These are phyloP conservation scores for Pleurozium schreberi DNA, from an alignment of 225 moss, liverwort and hornwort species.

Conservation along the genomic window DNA sequence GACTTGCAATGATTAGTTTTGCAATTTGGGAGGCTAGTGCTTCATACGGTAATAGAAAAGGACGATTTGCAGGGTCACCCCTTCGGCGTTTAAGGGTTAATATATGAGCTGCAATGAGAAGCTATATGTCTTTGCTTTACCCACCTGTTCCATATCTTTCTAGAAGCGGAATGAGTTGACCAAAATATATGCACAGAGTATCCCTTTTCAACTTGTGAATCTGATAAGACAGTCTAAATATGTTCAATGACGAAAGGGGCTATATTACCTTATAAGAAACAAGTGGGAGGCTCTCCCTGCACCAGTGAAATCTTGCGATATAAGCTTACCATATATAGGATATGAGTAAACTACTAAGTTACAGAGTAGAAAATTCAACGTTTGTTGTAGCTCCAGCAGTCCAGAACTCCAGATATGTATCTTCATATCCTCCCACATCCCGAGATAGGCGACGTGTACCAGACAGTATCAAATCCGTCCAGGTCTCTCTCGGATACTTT, in stretches of 20 bases:
- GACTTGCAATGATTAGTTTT: too few relatives aligned
- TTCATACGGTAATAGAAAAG: too few relatives aligned
- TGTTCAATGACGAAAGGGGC: not conserved
- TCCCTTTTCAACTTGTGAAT: not conserved
- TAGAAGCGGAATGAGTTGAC: not conserved
- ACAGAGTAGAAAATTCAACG: not conserved
- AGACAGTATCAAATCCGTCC: slow-evolving; percentile 5
- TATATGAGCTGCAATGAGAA: not conserved
- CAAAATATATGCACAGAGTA: not conserved
- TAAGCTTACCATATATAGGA: not conserved
- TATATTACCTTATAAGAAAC: not conserved
- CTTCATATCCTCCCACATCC: not conserved
- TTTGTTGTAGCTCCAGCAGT: not conserved
- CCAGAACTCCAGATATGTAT: not conserved
- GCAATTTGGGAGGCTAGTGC: too few relatives aligned
- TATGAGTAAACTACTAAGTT: not conserved
- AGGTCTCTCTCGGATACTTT: not conserved
- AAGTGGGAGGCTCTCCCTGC: not conserved
- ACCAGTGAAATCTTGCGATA: not conserved
- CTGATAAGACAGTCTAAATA: not conserved
- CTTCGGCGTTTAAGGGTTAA: too few relatives aligned
- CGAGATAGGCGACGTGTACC: not conserved
- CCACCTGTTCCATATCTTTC: not conserved
- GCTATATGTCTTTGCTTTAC: not conserved
- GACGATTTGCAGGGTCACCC: too few relatives aligned